Conservation (phyloP, 2,329 filamentous ascomycete species). For the Basipetospora chlamydospora region DNA sequence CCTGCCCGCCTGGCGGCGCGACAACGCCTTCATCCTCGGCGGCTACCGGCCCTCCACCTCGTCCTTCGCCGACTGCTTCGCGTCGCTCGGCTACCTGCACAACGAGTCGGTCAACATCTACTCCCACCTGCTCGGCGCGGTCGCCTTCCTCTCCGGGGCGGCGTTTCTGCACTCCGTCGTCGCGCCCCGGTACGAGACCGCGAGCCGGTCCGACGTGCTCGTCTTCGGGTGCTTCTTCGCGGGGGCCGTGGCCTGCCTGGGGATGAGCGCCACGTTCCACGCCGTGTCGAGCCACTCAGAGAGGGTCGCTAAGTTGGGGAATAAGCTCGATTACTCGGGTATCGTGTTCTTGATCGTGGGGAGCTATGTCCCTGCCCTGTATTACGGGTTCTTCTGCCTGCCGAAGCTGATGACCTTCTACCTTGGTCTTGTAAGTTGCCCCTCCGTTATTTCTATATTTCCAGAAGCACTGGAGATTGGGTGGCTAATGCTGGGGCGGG, state of each 20-base stretch:
- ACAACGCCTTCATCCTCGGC: conserved; percentile 39
- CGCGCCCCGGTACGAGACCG: conserved; percentile 49
- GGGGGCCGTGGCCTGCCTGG: conserved; percentile 57
- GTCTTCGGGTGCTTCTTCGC: conserved; percentile 68
- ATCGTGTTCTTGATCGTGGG: conserved; percentile 88
- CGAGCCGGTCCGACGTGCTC: conserved; percentile 47
- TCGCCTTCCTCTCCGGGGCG: conserved; percentile 38
- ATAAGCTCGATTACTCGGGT: conserved; percentile 87
- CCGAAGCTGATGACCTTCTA: conserved; percentile 54
- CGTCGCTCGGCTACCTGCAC: conserved; percentile 38
- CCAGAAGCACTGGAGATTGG: not conserved
- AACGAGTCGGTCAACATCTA: conserved; percentile 51
- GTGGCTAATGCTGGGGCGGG: conserved; percentile 10
- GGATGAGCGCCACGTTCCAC: conserved; percentile 77
- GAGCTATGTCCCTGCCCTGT: conserved; percentile 76
- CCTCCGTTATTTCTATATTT: not conserved
- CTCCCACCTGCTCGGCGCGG: conserved; percentile 50
- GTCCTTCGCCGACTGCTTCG: conserved; percentile 30
- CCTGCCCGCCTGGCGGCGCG: conserved; percentile 42
- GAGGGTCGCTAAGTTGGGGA: conserved; percentile 65
- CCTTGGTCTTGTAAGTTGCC: conserved; percentile 56
- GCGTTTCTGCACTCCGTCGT: conserved; percentile 41
- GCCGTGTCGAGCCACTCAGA: conserved; percentile 74
- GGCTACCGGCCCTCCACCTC: conserved; percentile 38
- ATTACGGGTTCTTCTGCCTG: conserved; percentile 70